These are phyloP conservation scores for Phytophthora citrophthora DNA, from an alignment of 352 stramenopile genomes.

Conservation along the genomic window DNA sequence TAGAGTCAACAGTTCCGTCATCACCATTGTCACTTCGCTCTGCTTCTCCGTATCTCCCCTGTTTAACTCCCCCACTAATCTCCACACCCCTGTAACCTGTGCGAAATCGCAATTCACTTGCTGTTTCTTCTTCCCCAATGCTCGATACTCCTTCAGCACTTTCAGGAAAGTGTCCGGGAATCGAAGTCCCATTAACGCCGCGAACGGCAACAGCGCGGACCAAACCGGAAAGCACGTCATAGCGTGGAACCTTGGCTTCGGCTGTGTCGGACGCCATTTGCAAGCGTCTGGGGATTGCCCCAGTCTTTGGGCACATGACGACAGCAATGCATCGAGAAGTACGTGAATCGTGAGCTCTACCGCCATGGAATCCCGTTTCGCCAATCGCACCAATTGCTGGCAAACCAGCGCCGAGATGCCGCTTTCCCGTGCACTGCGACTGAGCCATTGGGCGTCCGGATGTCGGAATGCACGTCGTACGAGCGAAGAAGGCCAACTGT, in stretches of 20 bases:
- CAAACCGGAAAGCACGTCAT: constrained; percentile 71
- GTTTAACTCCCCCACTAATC: constrained; percentile 54
- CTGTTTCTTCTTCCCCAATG: background rate
- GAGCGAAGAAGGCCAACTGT: background rate
- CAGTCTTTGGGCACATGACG: constrained; percentile 37
- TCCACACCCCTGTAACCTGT: constrained; percentile 62
- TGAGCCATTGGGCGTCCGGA: constrained; percentile 59
- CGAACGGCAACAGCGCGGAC: constrained; percentile 63
- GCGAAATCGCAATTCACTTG: constrained; percentile 66
- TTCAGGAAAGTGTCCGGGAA: constrained; percentile 32
- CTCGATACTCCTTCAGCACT: constrained; percentile 25
- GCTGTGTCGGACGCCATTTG: constrained; percentile 42
- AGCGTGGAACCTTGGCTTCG: constrained; percentile 62
- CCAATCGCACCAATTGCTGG: constrained; percentile 51
- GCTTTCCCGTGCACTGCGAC: constrained; percentile 60
- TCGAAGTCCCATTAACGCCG: constrained; percentile 43
- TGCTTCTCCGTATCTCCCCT: constrained; percentile 22
- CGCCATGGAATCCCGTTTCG: constrained; percentile 1
- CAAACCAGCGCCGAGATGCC: constrained; percentile 58
- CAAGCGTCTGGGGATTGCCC: constrained; percentile 37
- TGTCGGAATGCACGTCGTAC: constrained; percentile 48
- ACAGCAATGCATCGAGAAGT: constrained; percentile 60
- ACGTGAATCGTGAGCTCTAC: constrained; percentile 37
- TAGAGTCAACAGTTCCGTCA: constrained; percentile 41
- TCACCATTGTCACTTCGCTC: constrained; percentile 15